These are phyloP conservation scores for Yamadazyma friedrichii DNA, from an alignment of 1,139 yeast genomes.

Conservation along the genomic window DNA sequence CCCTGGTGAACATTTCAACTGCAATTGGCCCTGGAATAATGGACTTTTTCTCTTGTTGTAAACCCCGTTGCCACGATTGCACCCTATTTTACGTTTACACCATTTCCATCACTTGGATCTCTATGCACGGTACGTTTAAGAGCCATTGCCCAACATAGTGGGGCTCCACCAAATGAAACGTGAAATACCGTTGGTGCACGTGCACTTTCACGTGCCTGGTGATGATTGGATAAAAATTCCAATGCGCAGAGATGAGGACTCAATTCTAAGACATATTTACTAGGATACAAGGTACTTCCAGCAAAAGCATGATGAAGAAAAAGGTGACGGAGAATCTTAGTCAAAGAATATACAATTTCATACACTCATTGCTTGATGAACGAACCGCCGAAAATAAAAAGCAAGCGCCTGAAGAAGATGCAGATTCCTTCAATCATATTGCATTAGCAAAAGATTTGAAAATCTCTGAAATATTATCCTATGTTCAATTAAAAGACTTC, in stretches of 20 bases:
- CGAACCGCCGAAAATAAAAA: slow-evolving; percentile 45
- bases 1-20: too few relatives aligned
- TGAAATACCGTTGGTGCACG: too few relatives aligned
- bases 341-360: slow-evolving; percentile 47
- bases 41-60: too few relatives aligned
- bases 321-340: slow-evolving; percentile 39
- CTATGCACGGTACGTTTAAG: too few relatives aligned
- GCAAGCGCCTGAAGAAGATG: slow-evolving; percentile 21
- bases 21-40: too few relatives aligned
- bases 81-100: too few relatives aligned
- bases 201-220: too few relatives aligned
- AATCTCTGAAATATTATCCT: slow-evolving; percentile 49
- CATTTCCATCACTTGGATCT: too few relatives aligned
- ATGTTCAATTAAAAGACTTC: slow-evolving; percentile 59
- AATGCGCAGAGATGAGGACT: not conserved
- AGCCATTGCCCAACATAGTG: not conserved
- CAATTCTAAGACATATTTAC: not conserved
- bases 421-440: slow-evolving; percentile 38
- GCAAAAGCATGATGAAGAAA: slow-evolving; percentile 9
- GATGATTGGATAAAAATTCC: not conserved
- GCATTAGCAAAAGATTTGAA: slow-evolving; percentile 63
- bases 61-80: too few relatives aligned
- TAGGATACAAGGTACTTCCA: not conserved
- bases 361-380: slow-evolving; percentile 52
- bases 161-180: too few relatives aligned